Base-by-base conservation (phyloP, 768 basidiomycete genomes). In the Tylopilus plumbeoviolaceoides region DNA sequence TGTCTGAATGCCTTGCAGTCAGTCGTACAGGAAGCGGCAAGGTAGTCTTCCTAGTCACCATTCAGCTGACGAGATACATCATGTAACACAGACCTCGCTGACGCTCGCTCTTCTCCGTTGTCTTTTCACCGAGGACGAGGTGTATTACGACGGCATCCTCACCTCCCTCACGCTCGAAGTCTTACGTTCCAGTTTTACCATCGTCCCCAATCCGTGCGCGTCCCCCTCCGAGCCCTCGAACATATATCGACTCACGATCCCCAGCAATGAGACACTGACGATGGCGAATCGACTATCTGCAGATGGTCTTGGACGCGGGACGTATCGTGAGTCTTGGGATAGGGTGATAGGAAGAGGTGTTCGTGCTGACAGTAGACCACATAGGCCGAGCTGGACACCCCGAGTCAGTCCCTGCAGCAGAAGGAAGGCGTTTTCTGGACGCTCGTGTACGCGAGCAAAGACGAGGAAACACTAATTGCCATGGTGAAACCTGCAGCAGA, bases 131-230 rank as follows among this genome's bases (percentile, higher is more conserved):
- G 36, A 36, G n/a, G 17, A 17, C 6, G 17, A 36, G 17, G 36
- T 36, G n/a, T 36, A 36, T n/a, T 17, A 36, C 36, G 17, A 36
- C 5, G 17, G 36, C 17, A 17, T 36, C 36, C 17, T n/a, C 7
- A 36, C 36, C 15, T 36, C 36, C 36, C n/a, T 36, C 36, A 1
- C 15, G 17, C 36, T 17, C 17, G 36, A 36, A 17, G 36, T n/a
- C 7, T 17, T 36, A 7, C 7, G 36, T 36, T 36, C 36, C 7
- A 36, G 36, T 36, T 17, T 87, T 49, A 85, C 83, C 3, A 81
- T 84, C 56, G 84, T 81, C 79, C 78, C 4, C 78, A 80, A 46
- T 36, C 38, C 23, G 57, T 57, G 39, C 7, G 48, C 7, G 7
- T 25, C 28, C 4, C 7, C 20, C 15, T 10, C 18, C 4, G n/a